Evolutionary conservation across 163 green algal genomes (phyloP).

Genomic region (Trebouxia gelatinosa): DNA sequence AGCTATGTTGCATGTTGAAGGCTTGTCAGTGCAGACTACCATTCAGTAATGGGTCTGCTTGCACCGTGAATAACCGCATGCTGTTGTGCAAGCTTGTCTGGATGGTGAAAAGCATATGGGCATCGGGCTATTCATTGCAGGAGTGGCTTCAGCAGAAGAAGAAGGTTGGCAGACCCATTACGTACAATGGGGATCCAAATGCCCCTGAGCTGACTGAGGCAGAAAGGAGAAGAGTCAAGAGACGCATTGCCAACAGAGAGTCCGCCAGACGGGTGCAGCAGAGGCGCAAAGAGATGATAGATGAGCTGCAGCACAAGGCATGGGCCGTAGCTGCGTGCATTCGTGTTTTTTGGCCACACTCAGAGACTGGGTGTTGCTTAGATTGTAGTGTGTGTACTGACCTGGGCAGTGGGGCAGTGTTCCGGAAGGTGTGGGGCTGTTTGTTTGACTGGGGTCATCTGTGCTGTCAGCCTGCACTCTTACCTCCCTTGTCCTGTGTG

Average conservation of each 20-base stretch:
- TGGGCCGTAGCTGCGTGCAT: not conserved
- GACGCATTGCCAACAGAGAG: conserved; percentile 54
- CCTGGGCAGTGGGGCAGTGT: no score
- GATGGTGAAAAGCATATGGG: no score
- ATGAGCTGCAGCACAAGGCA: conserved; percentile 31
- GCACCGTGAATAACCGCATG: no score
- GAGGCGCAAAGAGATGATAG: conserved; percentile 44
- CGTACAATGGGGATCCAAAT: conserved; percentile 39
- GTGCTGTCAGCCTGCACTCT: no score
- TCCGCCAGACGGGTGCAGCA: conserved; percentile 48
- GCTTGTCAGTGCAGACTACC: no score
- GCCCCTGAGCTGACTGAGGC: conserved; percentile 38
- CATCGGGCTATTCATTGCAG: no score
- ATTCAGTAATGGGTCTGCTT: no score
- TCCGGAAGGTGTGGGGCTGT: no score
- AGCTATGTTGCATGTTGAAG: no score
- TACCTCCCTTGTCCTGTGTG: not conserved
- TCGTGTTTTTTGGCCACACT: not conserved
- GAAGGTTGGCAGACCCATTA: conserved; percentile 38
- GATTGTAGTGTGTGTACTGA: no score
- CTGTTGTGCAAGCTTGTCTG: no score
- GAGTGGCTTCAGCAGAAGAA: conserved; percentile 29
- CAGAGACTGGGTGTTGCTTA: not conserved
- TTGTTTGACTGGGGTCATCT: no score
- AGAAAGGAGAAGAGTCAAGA: conserved; percentile 30